phyloP scores from a whole-genome alignment of 2,329 filamentous ascomycete genomes.

The Aureobasidium sp. region DNA sequence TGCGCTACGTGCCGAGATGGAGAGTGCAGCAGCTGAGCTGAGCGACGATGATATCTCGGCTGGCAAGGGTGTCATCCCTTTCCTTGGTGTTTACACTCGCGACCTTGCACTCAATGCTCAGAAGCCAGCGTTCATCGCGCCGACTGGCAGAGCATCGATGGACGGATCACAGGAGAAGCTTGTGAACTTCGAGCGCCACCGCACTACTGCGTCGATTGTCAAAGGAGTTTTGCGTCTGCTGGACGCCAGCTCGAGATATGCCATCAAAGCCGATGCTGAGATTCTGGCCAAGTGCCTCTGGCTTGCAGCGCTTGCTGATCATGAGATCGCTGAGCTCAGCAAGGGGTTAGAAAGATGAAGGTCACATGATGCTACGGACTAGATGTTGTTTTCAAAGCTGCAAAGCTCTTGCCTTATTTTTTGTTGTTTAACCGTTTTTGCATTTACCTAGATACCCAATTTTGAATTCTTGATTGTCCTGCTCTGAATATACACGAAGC shows the following conservation, averaged over 20 bases:
- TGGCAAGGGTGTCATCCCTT: constrained; percentile 70
- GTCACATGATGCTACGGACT: neutral
- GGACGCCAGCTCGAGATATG: constrained; percentile 67
- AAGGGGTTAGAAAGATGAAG: constrained; percentile 21
- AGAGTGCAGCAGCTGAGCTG: constrained; percentile 37
- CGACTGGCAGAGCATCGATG: constrained; percentile 29
- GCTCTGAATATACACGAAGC: too few relatives aligned
- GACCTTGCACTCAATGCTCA: constrained; percentile 76
- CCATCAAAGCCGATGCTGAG: constrained; percentile 65
- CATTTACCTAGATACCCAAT: neutral
- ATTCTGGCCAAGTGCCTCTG: constrained; percentile 76
- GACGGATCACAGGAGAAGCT: constrained; percentile 49
- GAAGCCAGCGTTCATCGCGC: constrained; percentile 59
- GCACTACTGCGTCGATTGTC: constrained; percentile 65
- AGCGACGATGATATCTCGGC: constrained; percentile 5
- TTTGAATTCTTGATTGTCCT: neutral
- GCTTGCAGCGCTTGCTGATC: constrained; percentile 68
- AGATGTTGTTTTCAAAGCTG: neutral
- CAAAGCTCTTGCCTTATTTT: neutral
- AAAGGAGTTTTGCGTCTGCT: constrained; percentile 73
- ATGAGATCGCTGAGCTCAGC: constrained; percentile 51
- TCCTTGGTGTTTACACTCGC: constrained; percentile 73
- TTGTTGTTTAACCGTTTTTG: neutral
- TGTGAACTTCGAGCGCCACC: constrained; percentile 76
- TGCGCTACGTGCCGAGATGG: constrained; percentile 71